Evolutionary conservation across 169 alveolate species (phyloP), one percentile per base, ranked within the genome.

Genomic region (Fabrea salina): DNA sequence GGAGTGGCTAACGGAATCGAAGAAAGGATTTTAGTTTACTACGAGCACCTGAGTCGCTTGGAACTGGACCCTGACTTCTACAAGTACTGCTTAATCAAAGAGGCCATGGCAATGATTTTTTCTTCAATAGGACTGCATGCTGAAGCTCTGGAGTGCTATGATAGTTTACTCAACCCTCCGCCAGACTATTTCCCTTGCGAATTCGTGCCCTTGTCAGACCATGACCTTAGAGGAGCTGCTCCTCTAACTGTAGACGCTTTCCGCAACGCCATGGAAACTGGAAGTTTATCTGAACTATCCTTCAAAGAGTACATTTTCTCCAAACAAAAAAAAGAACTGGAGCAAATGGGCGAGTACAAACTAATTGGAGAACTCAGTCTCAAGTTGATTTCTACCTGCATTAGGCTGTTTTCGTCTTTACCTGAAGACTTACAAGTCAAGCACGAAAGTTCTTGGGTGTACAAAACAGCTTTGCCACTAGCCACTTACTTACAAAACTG

Each of bases 401-500:
- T 64, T 25, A 1, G 75, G 35, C 54, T 64, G 39, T 64, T 64
- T 40, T 39, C 27, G 39, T 19, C 51, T 19, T 19, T 64, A 32
- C 47, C 33, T 16, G 30, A 64, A 13, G 56, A 40, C 11, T 30
- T 39, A 32, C 33, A 37, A 64, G 41, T 25, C 19, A 37, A 32
- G 11, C 51, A 19, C 19, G 75, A 56, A 1, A 37, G 57, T 4
- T 30, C 41, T 22, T 64, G 75, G 50, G 75, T 64, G 7, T 64
- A 64, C 30, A 33, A 64, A 19, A 19, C 27, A 4, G 35, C 75
- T 4, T 40, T 64, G 19, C 30, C 35, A 16, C 75, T 64, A 35
- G 75, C 75, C 16, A 41, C 35, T 39, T 64, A 64, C 51, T 35
- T 64, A 37, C 75, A 64, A 37, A 35, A 64, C 19, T 39, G 41